Conservation (phyloP, 176 grass and related monocot genomes). For the Triticum turgidum region DNA sequence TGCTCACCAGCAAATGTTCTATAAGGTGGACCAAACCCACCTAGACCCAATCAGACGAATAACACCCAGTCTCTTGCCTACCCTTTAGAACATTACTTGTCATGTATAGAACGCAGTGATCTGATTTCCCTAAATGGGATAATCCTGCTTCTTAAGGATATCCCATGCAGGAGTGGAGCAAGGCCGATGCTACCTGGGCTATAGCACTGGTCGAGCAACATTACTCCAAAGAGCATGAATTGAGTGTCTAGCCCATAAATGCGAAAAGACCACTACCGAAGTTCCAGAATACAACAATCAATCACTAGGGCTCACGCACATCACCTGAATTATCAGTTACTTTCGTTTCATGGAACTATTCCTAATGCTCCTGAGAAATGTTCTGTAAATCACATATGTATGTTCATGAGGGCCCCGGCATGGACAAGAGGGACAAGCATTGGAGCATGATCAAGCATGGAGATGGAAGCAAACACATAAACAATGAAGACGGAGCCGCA, state of each 20-base stretch:
- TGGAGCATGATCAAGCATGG: not conserved
- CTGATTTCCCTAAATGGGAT: not conserved
- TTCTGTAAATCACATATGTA: not conserved
- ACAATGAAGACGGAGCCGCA: not conserved
- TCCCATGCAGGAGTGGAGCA: not conserved
- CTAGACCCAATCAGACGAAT: not conserved
- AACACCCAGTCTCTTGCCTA: not conserved
- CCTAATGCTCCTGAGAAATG: not conserved
- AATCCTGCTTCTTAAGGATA: not conserved
- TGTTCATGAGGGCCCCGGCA: not conserved
- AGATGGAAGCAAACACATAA: not conserved
- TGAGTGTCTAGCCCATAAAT: not conserved
- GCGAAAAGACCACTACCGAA: not conserved
- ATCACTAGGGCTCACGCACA: not conserved
- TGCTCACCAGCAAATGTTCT: not conserved
- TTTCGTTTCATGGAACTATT: not conserved
- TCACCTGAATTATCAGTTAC: not conserved
- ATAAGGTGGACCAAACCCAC: not conserved
- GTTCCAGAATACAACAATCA: not conserved
- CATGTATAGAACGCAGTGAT: not conserved
- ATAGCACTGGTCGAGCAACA: not conserved
- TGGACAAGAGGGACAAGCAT: not conserved
- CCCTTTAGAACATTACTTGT: not conserved
- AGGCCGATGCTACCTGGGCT: not conserved
- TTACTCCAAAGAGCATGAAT: not conserved